phyloP scores from a whole-genome alignment of 345 rosid genomes.

The Dimocarpus longan region DNA sequence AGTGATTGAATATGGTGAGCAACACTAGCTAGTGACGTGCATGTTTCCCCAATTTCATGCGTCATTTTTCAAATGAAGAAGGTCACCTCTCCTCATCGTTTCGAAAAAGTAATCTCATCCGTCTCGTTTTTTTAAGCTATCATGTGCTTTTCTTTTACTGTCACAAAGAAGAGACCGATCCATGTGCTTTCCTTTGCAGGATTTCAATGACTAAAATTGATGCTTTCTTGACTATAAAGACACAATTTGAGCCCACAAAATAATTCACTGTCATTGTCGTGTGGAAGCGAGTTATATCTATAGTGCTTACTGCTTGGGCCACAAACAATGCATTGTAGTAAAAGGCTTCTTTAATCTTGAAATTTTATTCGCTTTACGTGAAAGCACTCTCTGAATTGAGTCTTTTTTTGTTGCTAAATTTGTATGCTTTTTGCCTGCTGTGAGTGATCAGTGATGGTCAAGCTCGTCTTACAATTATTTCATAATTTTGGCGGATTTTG shows the following conservation, averaged over 20 bases:
- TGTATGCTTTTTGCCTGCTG: background rate
- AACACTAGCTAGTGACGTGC: no score
- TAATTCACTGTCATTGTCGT: background rate
- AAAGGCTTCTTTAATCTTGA: slow-evolving; percentile 1
- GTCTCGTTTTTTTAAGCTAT: slow-evolving; percentile 16
- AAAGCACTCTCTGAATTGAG: background rate
- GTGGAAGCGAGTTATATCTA: no score
- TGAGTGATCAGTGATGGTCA: background rate
- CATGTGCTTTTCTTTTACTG: background rate
- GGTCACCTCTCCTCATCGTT: slow-evolving; percentile 9
- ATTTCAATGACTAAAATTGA: background rate
- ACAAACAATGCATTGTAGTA: background rate
- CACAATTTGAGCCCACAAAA: background rate
- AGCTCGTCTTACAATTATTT: no score
- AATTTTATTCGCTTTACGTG: background rate
- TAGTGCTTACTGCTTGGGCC: slow-evolving; percentile 16
- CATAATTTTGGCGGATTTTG: no score
- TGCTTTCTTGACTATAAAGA: slow-evolving; percentile 9
- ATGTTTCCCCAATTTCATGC: background rate
- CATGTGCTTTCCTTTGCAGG: background rate
- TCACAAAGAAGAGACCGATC: background rate
- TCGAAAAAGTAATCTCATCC: slow-evolving; percentile 12
- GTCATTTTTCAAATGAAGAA: background rate
- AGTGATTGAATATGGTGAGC: background rate
- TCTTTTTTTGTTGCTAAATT: background rate